phyloP scores from a whole-genome alignment of 495 filamentous ascomycete species.

The Penicillium maclennaniae region DNA sequence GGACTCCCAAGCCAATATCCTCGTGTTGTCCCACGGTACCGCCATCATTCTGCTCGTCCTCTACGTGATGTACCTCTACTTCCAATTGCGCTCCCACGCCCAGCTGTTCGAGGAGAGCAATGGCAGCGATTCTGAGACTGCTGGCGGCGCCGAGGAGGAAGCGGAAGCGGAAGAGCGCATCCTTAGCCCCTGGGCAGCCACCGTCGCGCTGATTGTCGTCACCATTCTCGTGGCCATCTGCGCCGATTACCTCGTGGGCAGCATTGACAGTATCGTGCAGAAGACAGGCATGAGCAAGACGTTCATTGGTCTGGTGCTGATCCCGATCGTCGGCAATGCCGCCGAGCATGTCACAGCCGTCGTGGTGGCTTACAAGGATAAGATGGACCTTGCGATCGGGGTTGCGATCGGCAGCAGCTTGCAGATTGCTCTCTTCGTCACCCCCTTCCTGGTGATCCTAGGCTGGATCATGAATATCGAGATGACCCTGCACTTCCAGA shows the following conservation, averaged over 20 bases:
- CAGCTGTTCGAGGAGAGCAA: conserved; percentile 70
- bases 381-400: conserved; percentile 96
- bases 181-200: conserved; percentile 69
- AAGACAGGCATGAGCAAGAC: conserved; percentile 86
- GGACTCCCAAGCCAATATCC: conserved; percentile 50
- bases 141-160: conserved; percentile 40
- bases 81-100: conserved; percentile 82
- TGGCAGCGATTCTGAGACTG: conserved; percentile 33
- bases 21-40: conserved; percentile 84
- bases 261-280: conserved; percentile 84
- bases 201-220: conserved; percentile 64
- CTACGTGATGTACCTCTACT: conserved; percentile 86
- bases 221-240: conserved; percentile 86
- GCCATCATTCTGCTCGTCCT: conserved; percentile 83
- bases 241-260: conserved; percentile 89
- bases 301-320: conserved; percentile 91
- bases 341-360: conserved; percentile 96
- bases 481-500: conserved; percentile 91
- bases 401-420: conserved; percentile 91
- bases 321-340: conserved; percentile 96
- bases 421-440: conserved; percentile 92
- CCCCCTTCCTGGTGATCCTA: conserved; percentile 83
- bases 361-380: conserved; percentile 87
- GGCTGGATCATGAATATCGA: conserved; percentile 82
- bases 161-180: conserved; percentile 56